phyloP scores from a whole-genome alignment of 2,329 filamentous ascomycete genomes.

The Neofusicoccum cordaticola region DNA sequence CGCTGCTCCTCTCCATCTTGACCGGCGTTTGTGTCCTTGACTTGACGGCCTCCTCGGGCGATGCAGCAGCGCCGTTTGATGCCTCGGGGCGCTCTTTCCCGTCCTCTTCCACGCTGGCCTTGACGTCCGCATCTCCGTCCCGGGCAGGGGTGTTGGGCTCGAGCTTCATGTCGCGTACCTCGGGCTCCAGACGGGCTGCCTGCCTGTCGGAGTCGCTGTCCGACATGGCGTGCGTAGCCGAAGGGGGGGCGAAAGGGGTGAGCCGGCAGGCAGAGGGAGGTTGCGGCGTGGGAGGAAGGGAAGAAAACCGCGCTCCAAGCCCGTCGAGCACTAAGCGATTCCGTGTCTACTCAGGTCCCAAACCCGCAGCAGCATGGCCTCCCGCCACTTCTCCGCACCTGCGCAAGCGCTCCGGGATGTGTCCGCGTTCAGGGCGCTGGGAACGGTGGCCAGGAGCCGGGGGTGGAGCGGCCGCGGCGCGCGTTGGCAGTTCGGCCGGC shows the following conservation, averaged over 20 bases:
- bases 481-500: constrained; percentile 5
- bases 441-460: background rate
- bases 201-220: constrained; percentile 35
- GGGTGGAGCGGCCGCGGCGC: constrained; percentile 3
- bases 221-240: constrained; percentile 34
- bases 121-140: constrained; percentile 28
- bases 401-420: constrained; percentile 5
- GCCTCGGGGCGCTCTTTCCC: constrained; percentile 25
- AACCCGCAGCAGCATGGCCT: constrained; percentile 14
- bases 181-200: constrained; percentile 40
- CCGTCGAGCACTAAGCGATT: constrained; percentile 28
- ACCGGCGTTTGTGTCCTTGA: constrained; percentile 15
- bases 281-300: constrained; percentile 25
- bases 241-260: constrained; percentile 4
- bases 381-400: background rate
- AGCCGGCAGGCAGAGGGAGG: constrained; percentile 24
- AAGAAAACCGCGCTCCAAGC: constrained; percentile 17
- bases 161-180: constrained; percentile 46
- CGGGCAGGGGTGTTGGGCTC: constrained; percentile 37
- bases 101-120: constrained; percentile 22
- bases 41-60: constrained; percentile 18
- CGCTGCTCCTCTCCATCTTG: constrained; percentile 29
- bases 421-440: background rate
- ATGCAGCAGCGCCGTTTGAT: constrained; percentile 22
- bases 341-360: constrained; percentile 18